Conservation (phyloP, 202 grass and related monocot genomes). For the Elaeis oleifera region DNA sequence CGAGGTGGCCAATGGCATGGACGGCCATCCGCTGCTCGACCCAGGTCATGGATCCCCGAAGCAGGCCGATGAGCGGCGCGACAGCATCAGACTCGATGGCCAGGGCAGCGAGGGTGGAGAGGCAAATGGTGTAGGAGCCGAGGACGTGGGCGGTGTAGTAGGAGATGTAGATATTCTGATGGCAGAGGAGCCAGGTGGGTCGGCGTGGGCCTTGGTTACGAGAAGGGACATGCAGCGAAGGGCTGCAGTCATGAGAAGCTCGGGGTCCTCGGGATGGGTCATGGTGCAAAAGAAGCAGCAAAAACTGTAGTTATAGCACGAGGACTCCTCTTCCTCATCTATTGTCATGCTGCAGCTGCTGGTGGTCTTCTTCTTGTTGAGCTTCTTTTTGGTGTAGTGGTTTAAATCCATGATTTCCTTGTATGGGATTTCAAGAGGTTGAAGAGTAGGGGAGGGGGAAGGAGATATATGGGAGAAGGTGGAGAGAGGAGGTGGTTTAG, state of each 20-base stretch:
- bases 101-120: constrained; percentile 46
- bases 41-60: constrained; percentile 72
- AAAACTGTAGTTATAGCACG: constrained; percentile 7
- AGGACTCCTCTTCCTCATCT: no score
- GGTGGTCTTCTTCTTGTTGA: constrained; percentile 1
- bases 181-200: constrained; percentile 37
- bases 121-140: constrained; percentile 76
- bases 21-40: constrained; percentile 71
- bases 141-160: constrained; percentile 83
- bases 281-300: constrained; percentile 79
- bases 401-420: no score
- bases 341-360: constrained; percentile 6
- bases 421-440: neutral
- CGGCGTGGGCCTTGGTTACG: constrained; percentile 42
- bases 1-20: constrained; percentile 74
- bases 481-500: neutral
- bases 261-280: constrained; percentile 56
- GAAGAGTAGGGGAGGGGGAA: neutral
- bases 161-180: constrained; percentile 53
- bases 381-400: neutral
- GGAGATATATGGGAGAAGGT: neutral
- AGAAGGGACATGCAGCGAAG: constrained; percentile 86
- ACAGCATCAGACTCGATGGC: constrained; percentile 55
- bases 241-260: constrained; percentile 63
- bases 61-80: constrained; percentile 36